Base-by-base conservation (phyloP, 352 stramenopile species). In the Phytophthora citricola region DNA sequence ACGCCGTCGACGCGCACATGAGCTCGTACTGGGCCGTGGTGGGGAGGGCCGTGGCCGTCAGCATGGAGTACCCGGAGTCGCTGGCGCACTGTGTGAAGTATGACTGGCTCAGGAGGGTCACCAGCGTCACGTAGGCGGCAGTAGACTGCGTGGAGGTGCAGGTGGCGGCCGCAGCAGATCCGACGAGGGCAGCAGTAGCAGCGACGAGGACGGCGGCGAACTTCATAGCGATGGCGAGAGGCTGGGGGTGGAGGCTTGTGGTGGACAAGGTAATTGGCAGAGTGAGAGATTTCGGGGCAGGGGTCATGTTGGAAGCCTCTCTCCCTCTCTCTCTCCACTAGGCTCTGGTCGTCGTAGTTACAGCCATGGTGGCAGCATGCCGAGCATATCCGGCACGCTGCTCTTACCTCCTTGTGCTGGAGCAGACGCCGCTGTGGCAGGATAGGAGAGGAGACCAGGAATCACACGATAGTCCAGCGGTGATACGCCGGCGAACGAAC, bases 1-100 rank as follows among this genome's bases (percentile, higher is more conserved):
- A 79, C 29, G 59, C 57, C 17, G 41, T 59, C 40, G 57, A 68
- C 27, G 55, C 57, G 58, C 71, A 79, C 71, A 79, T 79, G 45
- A 60, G 41, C 22, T 58, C 26, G 50, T 67, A 71, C 66, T 73
- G 66, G 2, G 46, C 66, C 2, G 36, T 56, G 2, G 66, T 71
- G 43, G 66, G 66, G 6, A 70, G 58, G 14, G 60, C 29, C 15
- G 66, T 70, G 34, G 66, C 60, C 40, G 60, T 66, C 48, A 74
- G 59, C 60, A 74, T 69, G n/a, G 54, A 74, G 55, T 75, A 75
- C 22, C 54, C 55, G 22, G 61, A 75, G 55, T 63, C 61, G 5
- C 12, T 59, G 5, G 55, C 17, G 57, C 61, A 75, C 31, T 58
- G 43, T 3, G 24, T 59, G 53, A 69, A 64, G 12, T 32, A 65